Percentiles rank a stretch among this genome's conserved stretches.
phyloP scores from a whole-genome alignment of 176 grass and related monocot genomes.

The Musa itinerans region DNA sequence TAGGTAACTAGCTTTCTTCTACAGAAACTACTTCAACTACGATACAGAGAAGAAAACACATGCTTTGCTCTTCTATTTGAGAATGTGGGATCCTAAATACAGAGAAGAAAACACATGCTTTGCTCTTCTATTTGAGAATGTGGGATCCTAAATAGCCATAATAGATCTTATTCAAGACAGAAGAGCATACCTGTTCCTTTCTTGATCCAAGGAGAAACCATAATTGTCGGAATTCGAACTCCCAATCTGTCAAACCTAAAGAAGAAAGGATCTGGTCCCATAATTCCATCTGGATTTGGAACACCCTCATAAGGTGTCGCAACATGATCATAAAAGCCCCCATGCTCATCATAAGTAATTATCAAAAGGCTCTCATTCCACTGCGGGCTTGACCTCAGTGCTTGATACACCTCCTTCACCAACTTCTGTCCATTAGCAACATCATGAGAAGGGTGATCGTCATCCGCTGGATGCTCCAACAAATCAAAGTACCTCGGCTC shows the following conservation, averaged over 20 bases:
- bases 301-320: constrained; percentile 59
- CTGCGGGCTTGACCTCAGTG: constrained; percentile 60
- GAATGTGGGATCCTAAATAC: too few relatives aligned
- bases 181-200: constrained; percentile 41
- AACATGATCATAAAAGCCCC: constrained; percentile 84
- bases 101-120: too few relatives aligned
- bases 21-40: too few relatives aligned
- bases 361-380: constrained; percentile 74
- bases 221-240: constrained; percentile 70
- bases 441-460: constrained; percentile 90
- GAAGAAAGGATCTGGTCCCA: constrained; percentile 49
- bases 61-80: neutral
- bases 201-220: constrained; percentile 87
- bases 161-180: neutral
- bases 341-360: constrained; percentile 90
- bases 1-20: too few relatives aligned
- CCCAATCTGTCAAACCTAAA: constrained; percentile 82
- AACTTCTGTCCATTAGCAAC: constrained; percentile 71
- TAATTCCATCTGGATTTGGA: constrained; percentile 75
- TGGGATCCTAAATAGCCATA: too few relatives aligned
- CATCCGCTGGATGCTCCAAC: constrained; percentile 46
- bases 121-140: neutral
- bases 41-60: too few relatives aligned
- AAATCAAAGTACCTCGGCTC: constrained; percentile 87
- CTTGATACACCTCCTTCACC: constrained; percentile 87